Percentiles rank a stretch among this genome's conserved stretches.
Conservation (phyloP, 176 grass and related monocot species). For the Miscanthus lutarioriparius region DNA sequence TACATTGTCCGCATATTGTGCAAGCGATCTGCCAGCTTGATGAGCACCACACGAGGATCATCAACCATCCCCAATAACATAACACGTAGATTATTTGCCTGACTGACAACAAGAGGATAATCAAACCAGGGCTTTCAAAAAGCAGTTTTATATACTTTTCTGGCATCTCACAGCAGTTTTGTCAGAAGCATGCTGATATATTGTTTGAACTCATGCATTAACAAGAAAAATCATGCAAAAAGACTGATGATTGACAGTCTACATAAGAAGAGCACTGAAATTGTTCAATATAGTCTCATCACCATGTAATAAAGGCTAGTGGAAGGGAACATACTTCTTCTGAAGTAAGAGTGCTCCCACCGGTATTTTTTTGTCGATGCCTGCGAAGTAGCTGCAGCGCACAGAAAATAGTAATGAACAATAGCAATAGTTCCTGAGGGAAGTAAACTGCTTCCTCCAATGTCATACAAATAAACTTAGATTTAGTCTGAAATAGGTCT, state of each 20-base stretch:
- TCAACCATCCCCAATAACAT: constrained; percentile 99
- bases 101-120: constrained; percentile 52
- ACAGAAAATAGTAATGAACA: constrained; percentile 33
- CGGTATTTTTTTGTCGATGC: constrained; percentile 78
- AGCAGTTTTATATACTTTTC: constrained; percentile 19
- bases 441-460: constrained; percentile 8
- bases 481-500: neutral
- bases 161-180: neutral
- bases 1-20: constrained; percentile 99
- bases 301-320: constrained; percentile 16
- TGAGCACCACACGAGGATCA: constrained; percentile 96
- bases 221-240: constrained; percentile 25
- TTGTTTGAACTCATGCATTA: constrained; percentile 21
- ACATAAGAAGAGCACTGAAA: neutral
- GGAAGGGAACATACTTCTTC: constrained; percentile 79
- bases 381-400: constrained; percentile 68
- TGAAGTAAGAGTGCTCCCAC: constrained; percentile 76
- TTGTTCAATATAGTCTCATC: constrained; percentile 10
- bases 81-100: constrained; percentile 95
- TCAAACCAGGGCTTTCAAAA: constrained; percentile 37
- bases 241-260: neutral
- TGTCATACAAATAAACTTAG: neutral
- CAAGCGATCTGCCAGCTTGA: constrained; percentile 93
- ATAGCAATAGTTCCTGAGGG: constrained; percentile 9
- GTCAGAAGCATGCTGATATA: constrained; percentile 7